Evolutionary conservation across 73 alveolate genomes (phyloP), one percentile per base, ranked within the genome.

Genomic region (Uronychia setigera): DNA sequence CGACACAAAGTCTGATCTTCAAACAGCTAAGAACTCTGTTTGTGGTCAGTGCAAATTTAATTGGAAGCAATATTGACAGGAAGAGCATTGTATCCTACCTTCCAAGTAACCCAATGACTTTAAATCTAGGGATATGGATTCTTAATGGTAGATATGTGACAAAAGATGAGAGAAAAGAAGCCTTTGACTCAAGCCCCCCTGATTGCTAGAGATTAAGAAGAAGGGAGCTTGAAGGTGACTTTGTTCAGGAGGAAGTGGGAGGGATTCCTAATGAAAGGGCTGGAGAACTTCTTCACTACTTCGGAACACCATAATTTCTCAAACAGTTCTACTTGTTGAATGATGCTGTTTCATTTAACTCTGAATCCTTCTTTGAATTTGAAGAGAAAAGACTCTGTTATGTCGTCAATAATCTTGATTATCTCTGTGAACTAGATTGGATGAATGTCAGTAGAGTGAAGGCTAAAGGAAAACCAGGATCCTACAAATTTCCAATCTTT

Each of bases 361-460:
- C 29, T 25, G 81, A 76, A 30, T 9, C 29, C 30, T 76, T 76
- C 59, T 76, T 26, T 76, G 81, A 76, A 9, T 76, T 26, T 76
- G 81, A 76, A 76, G 81, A 76, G 27, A 76, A 76, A 31, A 25
- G 81, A 27, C 32, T 76, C 30, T 76, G 81, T 32, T 76, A 76
- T 27, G 32, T 76, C 59, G 31, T 76, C 9, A 26, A 28, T 27
- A 26, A 76, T 27, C 32, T 76, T 9, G 81, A 76, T 30, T 76
- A 26, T 58, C 32, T 28, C 32, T 76, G 81, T 76, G 81, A 76
- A 30, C 32, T 76, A 27, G 81, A 76, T 27, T 76, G 81, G 81
- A 76, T 76, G 59, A 46, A 46, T 46, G 67, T 46, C n/a, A 29
- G 81, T 31, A 25, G n/a, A 1, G 58, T 31, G 59, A 76, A 13